Percentiles rank a stretch among this genome's conserved stretches.
Conservation (phyloP, 2,329 filamentous ascomycete genomes). For the Sclerotinia sclerotiorum region DNA sequence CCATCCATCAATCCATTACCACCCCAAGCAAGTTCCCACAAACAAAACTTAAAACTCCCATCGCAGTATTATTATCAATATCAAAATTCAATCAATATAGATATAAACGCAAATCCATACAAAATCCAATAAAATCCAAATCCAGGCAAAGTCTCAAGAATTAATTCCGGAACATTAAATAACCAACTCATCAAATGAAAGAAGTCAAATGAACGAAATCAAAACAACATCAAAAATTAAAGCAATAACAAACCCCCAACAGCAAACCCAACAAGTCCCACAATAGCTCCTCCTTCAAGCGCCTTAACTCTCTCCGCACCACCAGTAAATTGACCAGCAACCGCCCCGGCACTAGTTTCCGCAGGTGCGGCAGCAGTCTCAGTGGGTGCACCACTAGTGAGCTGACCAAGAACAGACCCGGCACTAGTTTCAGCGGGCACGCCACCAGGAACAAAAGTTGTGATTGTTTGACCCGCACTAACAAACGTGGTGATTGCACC, state of each 20-base stretch:
- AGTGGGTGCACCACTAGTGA: background rate
- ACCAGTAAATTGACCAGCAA: background rate
- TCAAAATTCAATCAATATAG: background rate
- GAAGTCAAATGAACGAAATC: background rate
- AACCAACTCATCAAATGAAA: background rate
- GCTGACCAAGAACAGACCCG: background rate
- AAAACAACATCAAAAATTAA: conserved; percentile 2
- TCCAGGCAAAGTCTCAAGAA: conserved; percentile 11
- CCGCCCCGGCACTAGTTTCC: conserved; percentile 2
- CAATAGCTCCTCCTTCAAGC: conserved; percentile 5
- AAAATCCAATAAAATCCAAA: conserved; percentile 7
- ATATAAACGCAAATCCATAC: background rate
- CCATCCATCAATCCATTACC: conserved; percentile 1
- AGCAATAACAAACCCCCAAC: conserved; percentile 22
- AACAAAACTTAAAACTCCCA: background rate
- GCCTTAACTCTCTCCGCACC: background rate
- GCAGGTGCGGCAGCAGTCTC: background rate
- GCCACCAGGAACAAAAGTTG: background rate
- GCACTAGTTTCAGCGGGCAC: background rate
- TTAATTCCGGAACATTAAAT: background rate
- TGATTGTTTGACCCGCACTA: conserved; percentile 5
- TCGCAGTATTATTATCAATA: background rate
- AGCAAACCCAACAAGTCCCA: conserved; percentile 19
- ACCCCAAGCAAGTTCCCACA: too few relatives aligned
- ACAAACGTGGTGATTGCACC: background rate